phyloP scores from a whole-genome alignment of 768 basidiomycete species.

The Tricholoma sp. region DNA sequence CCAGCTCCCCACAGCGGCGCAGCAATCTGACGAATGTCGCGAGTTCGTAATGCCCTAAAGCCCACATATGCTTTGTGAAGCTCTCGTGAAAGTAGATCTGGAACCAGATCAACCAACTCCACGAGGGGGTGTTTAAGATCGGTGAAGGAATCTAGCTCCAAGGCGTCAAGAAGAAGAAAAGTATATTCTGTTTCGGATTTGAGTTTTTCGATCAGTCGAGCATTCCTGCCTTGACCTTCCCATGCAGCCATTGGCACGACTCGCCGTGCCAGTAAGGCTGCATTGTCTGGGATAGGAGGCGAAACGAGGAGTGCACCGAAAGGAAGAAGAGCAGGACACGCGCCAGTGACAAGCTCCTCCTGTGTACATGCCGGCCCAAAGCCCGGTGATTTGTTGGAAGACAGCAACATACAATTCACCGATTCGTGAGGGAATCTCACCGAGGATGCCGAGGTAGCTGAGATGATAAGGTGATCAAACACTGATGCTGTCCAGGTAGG shows the following conservation, averaged over 20 bases:
- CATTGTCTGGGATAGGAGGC: constrained; percentile 24
- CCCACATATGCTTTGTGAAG: constrained; percentile 25
- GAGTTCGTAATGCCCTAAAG: constrained; percentile 16
- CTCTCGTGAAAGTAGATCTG: constrained; percentile 21
- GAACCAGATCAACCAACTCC: constrained; percentile 20
- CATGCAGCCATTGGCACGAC: constrained; percentile 19
- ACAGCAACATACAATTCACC: constrained; percentile 21
- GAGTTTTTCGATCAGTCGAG: constrained; percentile 8
- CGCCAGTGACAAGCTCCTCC: constrained; percentile 27
- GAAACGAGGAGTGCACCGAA: constrained; percentile 26
- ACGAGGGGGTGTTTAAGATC: constrained; percentile 9
- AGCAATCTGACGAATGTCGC: constrained; percentile 18
- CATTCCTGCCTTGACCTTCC: constrained; percentile 23
- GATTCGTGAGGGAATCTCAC: constrained; percentile 23
- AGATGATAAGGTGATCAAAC: constrained; percentile 20
- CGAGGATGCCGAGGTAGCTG: constrained; percentile 13
- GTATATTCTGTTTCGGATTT: constrained; percentile 9
- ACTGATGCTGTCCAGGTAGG: constrained; percentile 4
- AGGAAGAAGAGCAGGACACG: constrained; percentile 24
- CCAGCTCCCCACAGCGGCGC: constrained; percentile 31
- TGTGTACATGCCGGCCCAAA: constrained; percentile 30
- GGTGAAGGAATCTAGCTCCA: constrained; percentile 17
- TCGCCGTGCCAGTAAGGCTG: constrained; percentile 18
- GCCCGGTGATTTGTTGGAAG: constrained; percentile 27
- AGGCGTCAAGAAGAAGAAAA: constrained; percentile 27